Evolutionary conservation across 2,329 filamentous ascomycete species (phyloP).

Genomic region (Fusarium sp.): DNA sequence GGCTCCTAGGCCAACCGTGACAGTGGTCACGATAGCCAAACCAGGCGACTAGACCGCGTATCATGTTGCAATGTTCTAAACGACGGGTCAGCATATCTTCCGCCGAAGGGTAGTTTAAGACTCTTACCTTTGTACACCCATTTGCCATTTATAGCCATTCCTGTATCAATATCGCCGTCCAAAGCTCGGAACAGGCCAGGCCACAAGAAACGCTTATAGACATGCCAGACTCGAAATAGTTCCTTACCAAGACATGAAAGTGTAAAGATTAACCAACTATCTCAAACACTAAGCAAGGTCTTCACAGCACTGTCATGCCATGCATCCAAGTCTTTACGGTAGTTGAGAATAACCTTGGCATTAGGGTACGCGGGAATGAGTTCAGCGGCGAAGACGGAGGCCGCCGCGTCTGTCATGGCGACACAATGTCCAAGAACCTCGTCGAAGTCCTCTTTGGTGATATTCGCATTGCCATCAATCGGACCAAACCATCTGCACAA

Average conservation of each 20-base stretch:
- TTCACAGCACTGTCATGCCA: constrained; percentile 34
- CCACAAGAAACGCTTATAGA: constrained; percentile 14
- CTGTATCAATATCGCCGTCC: constrained; percentile 2
- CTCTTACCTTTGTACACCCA: constrained; percentile 1
- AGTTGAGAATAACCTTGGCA: constrained; percentile 30
- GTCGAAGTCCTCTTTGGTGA: constrained; percentile 27
- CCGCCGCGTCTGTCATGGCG: constrained; percentile 28
- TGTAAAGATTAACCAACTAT: constrained; percentile 10
- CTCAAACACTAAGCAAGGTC: constrained; percentile 11
- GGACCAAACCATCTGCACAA: constrained; percentile 24
- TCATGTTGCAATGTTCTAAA: constrained; percentile 20
- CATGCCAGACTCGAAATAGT: constrained; percentile 10
- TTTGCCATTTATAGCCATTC: constrained; percentile 12
- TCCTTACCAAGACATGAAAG: neutral
- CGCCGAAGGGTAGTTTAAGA: neutral
- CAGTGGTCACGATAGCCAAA: neutral
- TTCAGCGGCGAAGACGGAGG: constrained; percentile 30
- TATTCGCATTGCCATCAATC: constrained; percentile 14
- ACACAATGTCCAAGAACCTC: constrained; percentile 26
- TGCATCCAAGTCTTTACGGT: constrained; percentile 30
- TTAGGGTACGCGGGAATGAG: constrained; percentile 34
- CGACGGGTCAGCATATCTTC: neutral
- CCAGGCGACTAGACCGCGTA: constrained; percentile 8
- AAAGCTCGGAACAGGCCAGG: constrained; percentile 7
- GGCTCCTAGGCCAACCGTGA: neutral